Percentiles rank a stretch among this genome's conserved stretches.
Conservation (phyloP, 305 asterid species). For the Fraxinus floribunda region DNA sequence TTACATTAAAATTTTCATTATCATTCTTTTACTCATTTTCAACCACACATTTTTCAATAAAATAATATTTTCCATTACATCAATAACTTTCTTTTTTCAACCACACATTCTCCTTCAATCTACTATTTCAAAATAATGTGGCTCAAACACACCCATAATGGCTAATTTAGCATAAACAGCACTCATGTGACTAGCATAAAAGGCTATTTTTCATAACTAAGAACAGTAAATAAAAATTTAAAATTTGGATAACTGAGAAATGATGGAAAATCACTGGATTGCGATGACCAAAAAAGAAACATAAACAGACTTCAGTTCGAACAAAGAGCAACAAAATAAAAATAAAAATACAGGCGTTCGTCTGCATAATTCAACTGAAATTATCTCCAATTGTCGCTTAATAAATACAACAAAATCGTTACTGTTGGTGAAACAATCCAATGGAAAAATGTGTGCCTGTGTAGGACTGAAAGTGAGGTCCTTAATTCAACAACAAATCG, state of each 20-base stretch:
- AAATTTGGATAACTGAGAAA: not conserved
- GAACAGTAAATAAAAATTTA: not conserved
- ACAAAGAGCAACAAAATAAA: not conserved
- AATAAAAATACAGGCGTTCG: not conserved
- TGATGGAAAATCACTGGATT: not conserved
- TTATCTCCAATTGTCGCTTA: slow-evolving; percentile 23
- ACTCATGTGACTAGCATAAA: not conserved
- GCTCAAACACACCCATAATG: too few species aligned
- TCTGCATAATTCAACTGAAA: not conserved
- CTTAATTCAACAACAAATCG: slow-evolving; percentile 57
- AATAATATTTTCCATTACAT: too few species aligned
- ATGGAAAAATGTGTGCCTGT: slow-evolving; percentile 12
- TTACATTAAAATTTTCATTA: too few species aligned
- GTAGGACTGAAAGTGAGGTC: slow-evolving; percentile 39
- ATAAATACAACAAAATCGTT: slow-evolving; percentile 35
- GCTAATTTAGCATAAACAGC: not conserved
- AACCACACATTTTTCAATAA: too few species aligned
- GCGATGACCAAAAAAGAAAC: not conserved
- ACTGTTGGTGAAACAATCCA: slow-evolving; percentile 32
- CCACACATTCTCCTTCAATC: too few species aligned
- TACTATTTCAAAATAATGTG: too few species aligned
- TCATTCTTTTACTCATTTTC: too few species aligned
- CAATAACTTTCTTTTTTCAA: too few species aligned
- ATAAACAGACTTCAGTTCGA: not conserved
- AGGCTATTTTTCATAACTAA: not conserved